Percentiles rank a stretch among this genome's conserved stretches.
These are phyloP conservation scores for Trypanosoma mega DNA, from an alignment of 208 protist genomes.

Conservation along the genomic window DNA sequence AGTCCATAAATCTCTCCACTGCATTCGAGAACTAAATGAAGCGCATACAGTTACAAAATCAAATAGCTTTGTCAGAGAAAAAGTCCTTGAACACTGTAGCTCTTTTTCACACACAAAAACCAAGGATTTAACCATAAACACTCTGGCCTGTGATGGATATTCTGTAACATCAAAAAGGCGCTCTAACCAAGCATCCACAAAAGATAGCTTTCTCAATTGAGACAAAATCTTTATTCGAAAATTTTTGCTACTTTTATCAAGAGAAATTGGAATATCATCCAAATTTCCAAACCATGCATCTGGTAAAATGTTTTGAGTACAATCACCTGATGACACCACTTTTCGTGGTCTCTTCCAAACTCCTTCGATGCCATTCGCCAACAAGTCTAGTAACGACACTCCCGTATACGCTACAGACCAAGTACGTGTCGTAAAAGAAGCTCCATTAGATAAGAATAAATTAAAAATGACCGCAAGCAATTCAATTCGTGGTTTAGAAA, in stretches of 20 bases:
- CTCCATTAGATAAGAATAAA: slow-evolving; percentile 60
- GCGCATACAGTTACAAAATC: slow-evolving; percentile 84
- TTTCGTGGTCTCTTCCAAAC: slow-evolving; percentile 54
- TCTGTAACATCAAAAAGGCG: slow-evolving; percentile 77
- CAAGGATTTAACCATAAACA: slow-evolving; percentile 76
- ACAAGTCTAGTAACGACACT: slow-evolving; percentile 70
- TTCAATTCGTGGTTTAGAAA: slow-evolving; percentile 58
- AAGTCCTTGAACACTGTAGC: slow-evolving; percentile 65
- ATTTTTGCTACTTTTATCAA: slow-evolving; percentile 33
- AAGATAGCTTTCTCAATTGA: slow-evolving; percentile 38
- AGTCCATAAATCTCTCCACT: slow-evolving; percentile 83
- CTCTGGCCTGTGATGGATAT: slow-evolving; percentile 58
- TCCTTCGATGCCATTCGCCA: slow-evolving; percentile 79
- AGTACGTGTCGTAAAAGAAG: slow-evolving; percentile 50
- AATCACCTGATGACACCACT: slow-evolving; percentile 31
- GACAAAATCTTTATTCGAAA: slow-evolving; percentile 48
- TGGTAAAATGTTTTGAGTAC: slow-evolving; percentile 10
- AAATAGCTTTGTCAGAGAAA: slow-evolving; percentile 80
- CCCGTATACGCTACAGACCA: slow-evolving; percentile 73
- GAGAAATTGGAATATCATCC: slow-evolving; percentile 41
- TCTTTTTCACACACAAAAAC: slow-evolving; percentile 71
- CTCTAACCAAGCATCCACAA: slow-evolving; percentile 80
- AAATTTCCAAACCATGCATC: slow-evolving; percentile 83
- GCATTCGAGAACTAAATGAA: slow-evolving; percentile 63
- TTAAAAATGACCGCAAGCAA: slow-evolving; percentile 65